Evolutionary conservation across 208 protist genomes (phyloP).

Genomic region (Trypanosoma avium): DNA sequence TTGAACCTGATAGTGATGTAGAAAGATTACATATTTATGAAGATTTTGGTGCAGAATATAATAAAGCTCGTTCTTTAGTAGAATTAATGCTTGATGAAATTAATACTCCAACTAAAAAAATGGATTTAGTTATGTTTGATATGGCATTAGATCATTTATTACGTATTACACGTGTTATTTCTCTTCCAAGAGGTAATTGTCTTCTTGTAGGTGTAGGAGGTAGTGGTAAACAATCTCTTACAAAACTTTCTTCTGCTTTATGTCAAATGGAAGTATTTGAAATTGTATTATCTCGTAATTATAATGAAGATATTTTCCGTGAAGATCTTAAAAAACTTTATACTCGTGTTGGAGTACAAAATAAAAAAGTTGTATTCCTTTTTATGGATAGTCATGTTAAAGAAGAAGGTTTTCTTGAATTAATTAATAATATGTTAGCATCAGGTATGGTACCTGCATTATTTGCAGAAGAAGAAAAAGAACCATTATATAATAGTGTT

Average conservation of each 20-base stretch:
- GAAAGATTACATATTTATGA: slow-evolving; percentile 91
- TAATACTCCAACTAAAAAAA: slow-evolving; percentile 87
- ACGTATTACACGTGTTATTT: slow-evolving; percentile 96
- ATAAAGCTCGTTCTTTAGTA: slow-evolving; percentile 79
- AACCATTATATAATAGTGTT: slow-evolving; percentile 92
- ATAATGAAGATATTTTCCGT: slow-evolving; percentile 96
- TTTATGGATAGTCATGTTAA: slow-evolving; percentile 99
- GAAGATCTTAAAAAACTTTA: slow-evolving; percentile 98
- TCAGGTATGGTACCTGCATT: slow-evolving; percentile 98
- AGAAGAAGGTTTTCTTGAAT: slow-evolving; percentile 98
- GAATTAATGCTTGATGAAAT: slow-evolving; percentile 95
- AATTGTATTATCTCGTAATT: slow-evolving; percentile 96
- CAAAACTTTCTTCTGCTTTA: slow-evolving; percentile 93
- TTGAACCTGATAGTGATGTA: slow-evolving; percentile 77
- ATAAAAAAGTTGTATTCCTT: slow-evolving; percentile 96
- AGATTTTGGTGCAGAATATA: slow-evolving; percentile 89
- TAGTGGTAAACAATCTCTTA: slow-evolving; percentile 97
- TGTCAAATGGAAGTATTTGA: slow-evolving; percentile 96
- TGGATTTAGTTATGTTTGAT: slow-evolving; percentile 99
- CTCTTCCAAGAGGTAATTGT: slow-evolving; percentile 95
- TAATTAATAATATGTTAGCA: slow-evolving; percentile 99
- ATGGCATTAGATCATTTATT: slow-evolving; percentile 98
- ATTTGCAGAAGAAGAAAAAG: slow-evolving; percentile 98
- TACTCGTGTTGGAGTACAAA: slow-evolving; percentile 88
- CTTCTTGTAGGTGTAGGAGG: slow-evolving; percentile 98